Percentiles rank a stretch among this genome's conserved stretches.
Evolutionary conservation across 2,329 filamentous ascomycete genomes (phyloP).

Genomic region (Colletotrichum acutatum): DNA sequence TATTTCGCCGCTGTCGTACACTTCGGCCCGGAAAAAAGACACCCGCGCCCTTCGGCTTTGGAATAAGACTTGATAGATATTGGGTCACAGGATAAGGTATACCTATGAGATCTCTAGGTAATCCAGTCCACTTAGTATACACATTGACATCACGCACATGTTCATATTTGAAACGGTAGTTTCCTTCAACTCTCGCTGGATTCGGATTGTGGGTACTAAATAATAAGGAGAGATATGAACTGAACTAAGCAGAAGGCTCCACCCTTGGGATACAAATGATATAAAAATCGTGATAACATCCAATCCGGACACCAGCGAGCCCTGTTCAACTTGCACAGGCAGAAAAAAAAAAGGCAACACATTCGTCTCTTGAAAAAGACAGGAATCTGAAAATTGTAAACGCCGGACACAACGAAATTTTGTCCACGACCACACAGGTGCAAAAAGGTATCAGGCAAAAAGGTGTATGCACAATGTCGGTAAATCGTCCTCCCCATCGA

Average conservation of each 20-base stretch:
- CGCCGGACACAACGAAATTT: constrained; percentile 17
- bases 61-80: neutral
- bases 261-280: constrained; percentile 26
- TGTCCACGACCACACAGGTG: constrained; percentile 20
- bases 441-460: constrained; percentile 35
- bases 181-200: constrained; percentile 1
- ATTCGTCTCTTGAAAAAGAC: neutral
- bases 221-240: constrained; percentile 25
- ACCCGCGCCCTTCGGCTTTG: neutral
- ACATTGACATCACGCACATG: neutral
- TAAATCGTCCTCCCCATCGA: constrained; percentile 34
- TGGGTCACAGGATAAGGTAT: neutral
- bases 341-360: neutral
- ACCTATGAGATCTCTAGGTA: neutral
- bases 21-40: neutral
- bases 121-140: neutral
- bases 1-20: neutral
- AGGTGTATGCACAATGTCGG: constrained; percentile 28
- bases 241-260: constrained; percentile 8
- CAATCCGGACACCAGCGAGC: constrained; percentile 9
- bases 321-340: constrained; percentile 7
- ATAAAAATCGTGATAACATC: constrained; percentile 19
- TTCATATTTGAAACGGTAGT: neutral
- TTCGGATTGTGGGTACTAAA: neutral
- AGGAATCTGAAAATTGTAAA: constrained; percentile 11